Percentiles rank a stretch among this genome's conserved stretches.
Evolutionary conservation across 73 alveolate genomes (phyloP).

Genomic region (Tetrahymena elliotti): DNA sequence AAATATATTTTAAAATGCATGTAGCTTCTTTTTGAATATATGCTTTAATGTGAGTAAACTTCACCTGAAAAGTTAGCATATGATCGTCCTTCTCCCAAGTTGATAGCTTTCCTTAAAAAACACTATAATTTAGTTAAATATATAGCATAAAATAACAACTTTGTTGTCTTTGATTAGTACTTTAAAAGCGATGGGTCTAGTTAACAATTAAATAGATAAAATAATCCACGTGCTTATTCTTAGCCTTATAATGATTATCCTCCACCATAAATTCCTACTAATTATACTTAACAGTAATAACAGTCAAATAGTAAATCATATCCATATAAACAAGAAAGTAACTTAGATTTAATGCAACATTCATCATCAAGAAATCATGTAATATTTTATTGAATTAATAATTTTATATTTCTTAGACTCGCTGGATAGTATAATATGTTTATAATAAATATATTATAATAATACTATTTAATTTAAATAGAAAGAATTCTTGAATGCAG

Average conservation of each 20-base stretch:
- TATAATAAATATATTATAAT: no score
- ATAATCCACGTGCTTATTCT: neutral
- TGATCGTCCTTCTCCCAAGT: slow-evolving; percentile 91
- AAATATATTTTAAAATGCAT: neutral
- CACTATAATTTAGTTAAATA: slow-evolving; percentile 74
- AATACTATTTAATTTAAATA: neutral
- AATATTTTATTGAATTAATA: neutral
- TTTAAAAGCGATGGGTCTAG: slow-evolving; percentile 49
- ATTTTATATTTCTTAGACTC: no score
- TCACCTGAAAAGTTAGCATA: slow-evolving; percentile 85
- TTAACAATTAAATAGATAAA: slow-evolving; percentile 32
- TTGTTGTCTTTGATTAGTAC: slow-evolving; percentile 77
- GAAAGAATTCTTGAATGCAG: neutral
- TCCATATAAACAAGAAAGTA: neutral
- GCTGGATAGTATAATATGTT: no score
- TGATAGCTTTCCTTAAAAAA: slow-evolving; percentile 76
- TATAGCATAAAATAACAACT: slow-evolving; percentile 91
- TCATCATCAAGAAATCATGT: neutral
- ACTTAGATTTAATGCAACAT: neutral
- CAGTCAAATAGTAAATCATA: neutral
- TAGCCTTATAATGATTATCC: neutral
- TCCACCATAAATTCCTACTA: neutral
- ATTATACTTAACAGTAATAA: neutral
- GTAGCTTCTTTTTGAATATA: slow-evolving; percentile 57
- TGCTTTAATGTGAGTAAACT: slow-evolving; percentile 68